These are phyloP conservation scores for Daedaleopsis nitida DNA, from an alignment of 768 basidiomycete species.

Conservation along the genomic window DNA sequence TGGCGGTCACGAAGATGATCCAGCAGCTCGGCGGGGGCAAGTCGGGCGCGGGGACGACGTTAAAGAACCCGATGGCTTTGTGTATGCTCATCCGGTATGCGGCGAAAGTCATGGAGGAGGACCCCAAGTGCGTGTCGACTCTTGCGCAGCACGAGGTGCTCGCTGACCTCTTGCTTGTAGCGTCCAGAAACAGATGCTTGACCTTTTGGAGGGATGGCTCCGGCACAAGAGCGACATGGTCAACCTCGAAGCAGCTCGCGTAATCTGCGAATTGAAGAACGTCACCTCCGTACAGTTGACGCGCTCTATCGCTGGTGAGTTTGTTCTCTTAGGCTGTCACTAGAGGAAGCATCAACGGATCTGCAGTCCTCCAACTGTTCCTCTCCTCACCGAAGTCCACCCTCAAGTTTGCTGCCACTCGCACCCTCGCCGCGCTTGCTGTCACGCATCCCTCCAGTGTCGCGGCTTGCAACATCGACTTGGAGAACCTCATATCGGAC, in stretches of 20 bases:
- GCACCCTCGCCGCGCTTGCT: conserved; percentile 89
- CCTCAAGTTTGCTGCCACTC: conserved; percentile 96
- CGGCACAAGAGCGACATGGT: conserved; percentile 99
- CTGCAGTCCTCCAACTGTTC: conserved; percentile 88
- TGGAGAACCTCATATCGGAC: conserved; percentile 96
- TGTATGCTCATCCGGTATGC: conserved; percentile 99
- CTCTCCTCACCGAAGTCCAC: conserved; percentile 93
- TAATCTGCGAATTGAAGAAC: conserved; percentile 94
- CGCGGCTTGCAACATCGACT: conserved; percentile 90
- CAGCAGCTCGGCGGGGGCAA: conserved; percentile 94
- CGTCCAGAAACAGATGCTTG: conserved; percentile 89
- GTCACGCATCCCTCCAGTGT: conserved; percentile 85
- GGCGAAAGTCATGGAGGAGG: conserved; percentile 98
- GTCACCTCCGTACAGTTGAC: conserved; percentile 77
- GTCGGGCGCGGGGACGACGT: conserved; percentile 75
- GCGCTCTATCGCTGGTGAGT: conserved; percentile 85
- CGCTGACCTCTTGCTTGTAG: conserved; percentile 42
- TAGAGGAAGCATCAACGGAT: no score
- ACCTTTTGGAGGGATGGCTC: conserved; percentile 91
- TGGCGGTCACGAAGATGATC: conserved; percentile 99
- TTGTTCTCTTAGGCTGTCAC: background rate
- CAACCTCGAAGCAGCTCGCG: conserved; percentile 97
- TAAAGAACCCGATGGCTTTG: conserved; percentile 96
- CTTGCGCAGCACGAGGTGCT: background rate
- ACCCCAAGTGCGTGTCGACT: conserved; percentile 83